A percentile compares a stretch with the other conserved stretches of the same genome.
Evolutionary conservation across 768 basidiomycete species (phyloP).

Genomic region (Tylopilus cervinicoccineus): DNA sequence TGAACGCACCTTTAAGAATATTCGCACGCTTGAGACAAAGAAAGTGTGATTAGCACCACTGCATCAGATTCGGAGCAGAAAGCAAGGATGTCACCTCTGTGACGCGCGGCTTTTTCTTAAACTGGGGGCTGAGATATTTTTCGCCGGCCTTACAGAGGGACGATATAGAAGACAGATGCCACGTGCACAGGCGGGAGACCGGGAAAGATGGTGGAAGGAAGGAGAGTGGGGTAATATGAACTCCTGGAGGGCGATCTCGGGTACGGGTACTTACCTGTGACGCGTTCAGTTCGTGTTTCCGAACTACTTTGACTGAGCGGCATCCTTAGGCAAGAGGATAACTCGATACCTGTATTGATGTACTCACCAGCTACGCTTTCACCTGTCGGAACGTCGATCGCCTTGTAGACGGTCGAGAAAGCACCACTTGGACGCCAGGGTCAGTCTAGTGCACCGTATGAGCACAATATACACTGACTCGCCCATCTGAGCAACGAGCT

Average conservation of each 20-base stretch:
- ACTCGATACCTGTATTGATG: background rate
- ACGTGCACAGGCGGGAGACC: constrained; percentile 14
- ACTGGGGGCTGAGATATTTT: constrained; percentile 89
- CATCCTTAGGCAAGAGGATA: constrained; percentile 6
- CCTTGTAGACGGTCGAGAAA: constrained; percentile 98
- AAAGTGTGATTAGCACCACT: constrained; percentile 17
- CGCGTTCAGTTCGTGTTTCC: constrained; percentile 87
- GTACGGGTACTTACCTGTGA: constrained; percentile 69
- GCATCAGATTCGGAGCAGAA: constrained; percentile 17
- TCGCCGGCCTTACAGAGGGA: constrained; percentile 68
- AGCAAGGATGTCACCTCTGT: constrained; percentile 73
- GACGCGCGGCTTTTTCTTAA: constrained; percentile 96
- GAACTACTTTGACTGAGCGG: constrained; percentile 81
- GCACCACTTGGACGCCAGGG: constrained; percentile 60
- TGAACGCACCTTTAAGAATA: constrained; percentile 78
- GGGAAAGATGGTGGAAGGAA: constrained; percentile 19
- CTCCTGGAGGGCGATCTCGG: constrained; percentile 20
- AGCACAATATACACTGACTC: constrained; percentile 55
- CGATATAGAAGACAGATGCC: constrained; percentile 19
- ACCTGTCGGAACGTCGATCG: constrained; percentile 68
- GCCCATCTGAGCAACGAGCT: constrained; percentile 84
- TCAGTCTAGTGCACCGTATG: constrained; percentile 11
- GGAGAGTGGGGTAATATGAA: constrained; percentile 22
- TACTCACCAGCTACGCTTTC: constrained; percentile 76
- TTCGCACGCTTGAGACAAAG: constrained; percentile 73